phyloP scores from a whole-genome alignment of 1,284 basidiomycete genomes.

The Ceratobasidium theobromae region DNA sequence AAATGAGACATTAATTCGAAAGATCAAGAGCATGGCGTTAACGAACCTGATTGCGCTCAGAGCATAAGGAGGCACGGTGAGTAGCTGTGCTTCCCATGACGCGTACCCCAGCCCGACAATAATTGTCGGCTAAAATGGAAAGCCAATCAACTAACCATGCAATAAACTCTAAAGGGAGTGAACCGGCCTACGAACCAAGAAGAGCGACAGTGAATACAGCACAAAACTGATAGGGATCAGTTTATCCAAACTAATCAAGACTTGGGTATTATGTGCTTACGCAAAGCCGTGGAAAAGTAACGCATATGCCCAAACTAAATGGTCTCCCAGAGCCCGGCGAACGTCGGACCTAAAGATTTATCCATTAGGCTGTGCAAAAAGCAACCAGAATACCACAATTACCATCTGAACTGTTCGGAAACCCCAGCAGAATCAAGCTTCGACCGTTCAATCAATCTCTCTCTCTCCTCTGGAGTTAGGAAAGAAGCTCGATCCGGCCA shows the following conservation, averaged over 20 bases:
- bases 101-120: conserved; percentile 59
- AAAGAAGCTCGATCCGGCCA: conserved; percentile 54
- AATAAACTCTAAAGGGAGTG: no score
- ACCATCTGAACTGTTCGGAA: conserved; percentile 43
- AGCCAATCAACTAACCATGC: neutral
- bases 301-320: conserved; percentile 64
- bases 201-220: conserved; percentile 57
- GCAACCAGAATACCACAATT: conserved; percentile 31
- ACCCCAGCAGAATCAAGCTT: conserved; percentile 58
- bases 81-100: conserved; percentile 62
- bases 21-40: conserved; percentile 40
- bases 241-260: conserved; percentile 36
- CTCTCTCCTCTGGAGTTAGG: neutral
- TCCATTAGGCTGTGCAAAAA: neutral
- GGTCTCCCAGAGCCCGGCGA: conserved; percentile 57
- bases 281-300: conserved; percentile 67
- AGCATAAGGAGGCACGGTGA: conserved; percentile 61
- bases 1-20: conserved; percentile 26
- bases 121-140: conserved; percentile 54
- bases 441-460: conserved; percentile 1
- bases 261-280: conserved; percentile 35
- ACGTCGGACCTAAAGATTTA: conserved; percentile 56
- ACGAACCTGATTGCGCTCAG: conserved; percentile 47
- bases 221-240: conserved; percentile 44
- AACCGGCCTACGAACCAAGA: conserved; percentile 47